Evolutionary conservation across 2,329 filamentous ascomycete genomes (phyloP).

Genomic region (Chalaropsis ovoidea): DNA sequence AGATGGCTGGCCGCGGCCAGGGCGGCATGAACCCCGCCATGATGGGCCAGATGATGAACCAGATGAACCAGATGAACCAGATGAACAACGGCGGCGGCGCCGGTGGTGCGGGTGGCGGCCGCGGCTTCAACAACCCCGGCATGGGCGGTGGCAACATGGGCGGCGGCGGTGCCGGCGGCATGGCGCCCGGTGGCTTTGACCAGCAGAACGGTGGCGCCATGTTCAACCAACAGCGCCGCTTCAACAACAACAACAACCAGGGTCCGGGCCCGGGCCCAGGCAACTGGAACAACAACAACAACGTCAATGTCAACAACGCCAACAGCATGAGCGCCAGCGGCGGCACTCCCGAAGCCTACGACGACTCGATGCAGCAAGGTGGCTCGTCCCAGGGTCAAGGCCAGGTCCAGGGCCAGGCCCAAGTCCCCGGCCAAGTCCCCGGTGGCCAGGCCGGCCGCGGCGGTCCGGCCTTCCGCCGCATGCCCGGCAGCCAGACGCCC

Average conservation of each 20-base stretch:
- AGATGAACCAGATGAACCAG: constrained; percentile 40
- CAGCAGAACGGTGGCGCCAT: constrained; percentile 18
- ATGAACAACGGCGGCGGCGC: no score
- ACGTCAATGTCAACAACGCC: constrained; percentile 27
- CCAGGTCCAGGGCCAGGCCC: constrained; percentile 28
- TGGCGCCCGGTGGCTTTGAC: constrained; percentile 25
- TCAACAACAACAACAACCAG: constrained; percentile 25
- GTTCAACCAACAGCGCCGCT: constrained; percentile 25
- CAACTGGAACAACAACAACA: constrained; percentile 28
- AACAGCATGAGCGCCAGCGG: constrained; percentile 29
- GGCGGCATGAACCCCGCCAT: constrained; percentile 30
- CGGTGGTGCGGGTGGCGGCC: constrained; percentile 38
- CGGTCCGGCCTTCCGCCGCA: constrained; percentile 27
- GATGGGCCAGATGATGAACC: constrained; percentile 46
- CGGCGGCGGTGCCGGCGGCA: constrained; percentile 22
- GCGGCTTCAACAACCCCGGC: constrained; percentile 37
- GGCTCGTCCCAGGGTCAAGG: constrained; percentile 41
- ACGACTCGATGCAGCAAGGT: constrained; percentile 29
- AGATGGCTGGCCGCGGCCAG: constrained; percentile 42
- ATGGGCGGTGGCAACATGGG: constrained; percentile 27
- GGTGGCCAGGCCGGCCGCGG: constrained; percentile 31
- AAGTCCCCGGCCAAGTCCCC: constrained; percentile 26
- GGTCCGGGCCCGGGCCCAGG: background rate
- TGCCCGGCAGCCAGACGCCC: constrained; percentile 35
- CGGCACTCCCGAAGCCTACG: constrained; percentile 27